Base-by-base conservation (phyloP, 1,284 basidiomycete species). In the Wolfiporia cocos region DNA sequence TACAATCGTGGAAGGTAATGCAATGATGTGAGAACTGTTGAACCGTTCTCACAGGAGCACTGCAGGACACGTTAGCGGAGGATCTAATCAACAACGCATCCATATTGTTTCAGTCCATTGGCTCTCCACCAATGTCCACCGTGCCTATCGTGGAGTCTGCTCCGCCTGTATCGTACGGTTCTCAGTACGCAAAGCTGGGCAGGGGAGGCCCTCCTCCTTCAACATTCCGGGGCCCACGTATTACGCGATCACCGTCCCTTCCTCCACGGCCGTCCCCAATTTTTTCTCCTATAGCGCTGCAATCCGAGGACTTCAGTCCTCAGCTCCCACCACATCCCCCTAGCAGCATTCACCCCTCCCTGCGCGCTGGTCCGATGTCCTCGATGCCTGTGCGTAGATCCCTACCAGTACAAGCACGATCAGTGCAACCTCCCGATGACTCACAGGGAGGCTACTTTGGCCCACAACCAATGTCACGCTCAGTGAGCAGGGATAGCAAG, bases 21-120 rank as follows among this genome's bases (percentile, higher is more conserved):
- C n/a, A 5, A 12, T 34, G 17, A 49, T 33, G 52, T 35, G 26
- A 4, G 17, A 35, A n/a, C 29, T 29, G 10, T 28, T 21, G 20
- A 30, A 52, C 37, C 22, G 10, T 17, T 35, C 34, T 3, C n/a
- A 33, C 18, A 43, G 19, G 47, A 17, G 31, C 15, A 12, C 28
- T 17, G 11, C 26, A 92, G 88, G 92, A 96, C 56, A 79, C 85
- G 0, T 66, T 93, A 4, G 86, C 94, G 74, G 92, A 94, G 59
- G 86, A 92, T 54, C 66, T 96, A 26, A 92, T 96, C 53, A 74
- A 69, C 15, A 73, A 89, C 56, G 73, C 81, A 0, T 63, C 67
- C 37, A 57, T 73, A 5, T 64, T 89, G 17, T 89, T 86, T 57
- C 79, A 82, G 47, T 52, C 40, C 51, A 60, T 33, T 37, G 52